These are phyloP conservation scores for Trichoderma hamatum DNA, from an alignment of 2,329 filamentous ascomycete species.

Conservation along the genomic window DNA sequence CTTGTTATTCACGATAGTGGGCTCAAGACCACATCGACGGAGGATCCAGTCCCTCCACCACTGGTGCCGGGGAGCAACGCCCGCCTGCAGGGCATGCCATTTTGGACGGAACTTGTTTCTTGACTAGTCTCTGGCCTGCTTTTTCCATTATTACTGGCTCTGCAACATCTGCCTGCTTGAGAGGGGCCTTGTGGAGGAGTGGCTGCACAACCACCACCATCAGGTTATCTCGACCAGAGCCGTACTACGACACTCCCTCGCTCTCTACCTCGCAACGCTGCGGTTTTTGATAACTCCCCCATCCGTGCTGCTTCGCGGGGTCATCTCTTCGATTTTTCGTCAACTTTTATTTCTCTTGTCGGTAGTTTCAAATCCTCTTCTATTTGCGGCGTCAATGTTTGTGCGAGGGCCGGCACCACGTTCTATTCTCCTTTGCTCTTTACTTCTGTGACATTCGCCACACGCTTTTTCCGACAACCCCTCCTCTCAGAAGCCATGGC, in stretches of 20 bases:
- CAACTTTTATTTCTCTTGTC: background rate
- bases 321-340: background rate
- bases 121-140: conserved; percentile 11
- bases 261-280: conserved; percentile 1
- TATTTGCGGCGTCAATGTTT: conserved; percentile 22
- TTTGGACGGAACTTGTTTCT: conserved; percentile 11
- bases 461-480: background rate
- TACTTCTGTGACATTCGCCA: conserved; percentile 8
- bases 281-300: background rate
- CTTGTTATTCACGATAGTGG: conserved; percentile 17
- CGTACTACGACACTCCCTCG: conserved; percentile 16
- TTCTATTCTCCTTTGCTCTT: conserved; percentile 10
- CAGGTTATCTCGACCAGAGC: conserved; percentile 22
- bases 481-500: conserved; percentile 16
- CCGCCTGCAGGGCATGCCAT: conserved; percentile 1
- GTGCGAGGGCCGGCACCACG: conserved; percentile 3
- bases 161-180: conserved; percentile 19
- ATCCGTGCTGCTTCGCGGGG: background rate
- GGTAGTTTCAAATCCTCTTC: background rate
- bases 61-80: conserved; percentile 16
- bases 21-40: conserved; percentile 12
- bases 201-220: conserved; percentile 23
- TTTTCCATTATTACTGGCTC: conserved; percentile 11
- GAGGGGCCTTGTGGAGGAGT: conserved; percentile 20
- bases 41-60: conserved; percentile 15